Evolutionary conservation across 2,329 filamentous ascomycete species (phyloP).

Genomic region (Venturia oleaginea): DNA sequence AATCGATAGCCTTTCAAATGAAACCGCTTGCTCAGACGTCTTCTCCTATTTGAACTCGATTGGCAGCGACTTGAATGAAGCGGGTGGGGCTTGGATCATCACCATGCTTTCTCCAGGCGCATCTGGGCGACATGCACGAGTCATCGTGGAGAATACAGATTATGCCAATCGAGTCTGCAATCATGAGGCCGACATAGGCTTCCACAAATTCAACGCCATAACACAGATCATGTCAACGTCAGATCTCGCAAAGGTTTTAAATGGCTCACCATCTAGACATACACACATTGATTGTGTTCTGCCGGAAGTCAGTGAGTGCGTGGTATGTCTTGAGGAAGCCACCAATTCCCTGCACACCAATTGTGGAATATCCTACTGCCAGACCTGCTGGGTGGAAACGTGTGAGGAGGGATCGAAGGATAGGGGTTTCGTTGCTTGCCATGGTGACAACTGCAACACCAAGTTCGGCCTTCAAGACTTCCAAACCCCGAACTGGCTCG

Average conservation of each 20-base stretch:
- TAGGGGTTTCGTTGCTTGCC: not conserved
- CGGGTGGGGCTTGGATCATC: not conserved
- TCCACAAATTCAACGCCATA: not conserved
- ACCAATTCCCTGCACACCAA: not conserved
- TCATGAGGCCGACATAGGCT: not conserved
- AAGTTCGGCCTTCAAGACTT: not conserved
- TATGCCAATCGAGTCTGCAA: not conserved
- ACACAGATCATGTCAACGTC: not conserved
- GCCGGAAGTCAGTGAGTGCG: not conserved
- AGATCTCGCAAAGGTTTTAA: not conserved
- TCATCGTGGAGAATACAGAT: not conserved
- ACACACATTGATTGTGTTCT: not conserved
- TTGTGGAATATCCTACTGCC: not conserved
- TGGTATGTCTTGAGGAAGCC: not conserved
- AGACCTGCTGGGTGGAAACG: not conserved
- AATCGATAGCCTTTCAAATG: not conserved
- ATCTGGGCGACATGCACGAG: not conserved
- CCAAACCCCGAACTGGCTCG: not conserved
- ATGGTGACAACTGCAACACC: not conserved
- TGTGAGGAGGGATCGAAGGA: not conserved
- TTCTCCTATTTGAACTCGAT: not conserved
- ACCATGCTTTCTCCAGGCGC: not conserved
- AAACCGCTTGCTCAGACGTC: not conserved
- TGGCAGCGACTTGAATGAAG: not conserved
- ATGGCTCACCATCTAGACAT: not conserved